Evolutionary conservation across 2,329 filamentous ascomycete species (phyloP).

Genomic region (Curvularia eragrostidis): DNA sequence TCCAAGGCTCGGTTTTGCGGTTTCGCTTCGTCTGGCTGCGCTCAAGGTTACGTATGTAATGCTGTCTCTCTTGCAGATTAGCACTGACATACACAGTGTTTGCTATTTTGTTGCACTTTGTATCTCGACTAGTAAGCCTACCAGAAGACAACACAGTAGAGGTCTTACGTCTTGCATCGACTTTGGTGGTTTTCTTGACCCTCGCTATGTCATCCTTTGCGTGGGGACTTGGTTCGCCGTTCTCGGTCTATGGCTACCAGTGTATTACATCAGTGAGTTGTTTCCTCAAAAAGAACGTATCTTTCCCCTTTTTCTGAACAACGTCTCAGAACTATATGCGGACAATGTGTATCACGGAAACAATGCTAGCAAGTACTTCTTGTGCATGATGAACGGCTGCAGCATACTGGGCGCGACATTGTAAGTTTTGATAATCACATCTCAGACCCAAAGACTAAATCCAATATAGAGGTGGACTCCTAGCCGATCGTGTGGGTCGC

Average conservation of each 20-base stretch:
- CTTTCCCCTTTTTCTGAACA: conserved; percentile 48
- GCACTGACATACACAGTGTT: conserved; percentile 49
- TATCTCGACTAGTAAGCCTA: conserved; percentile 39
- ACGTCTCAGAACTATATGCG: conserved; percentile 64
- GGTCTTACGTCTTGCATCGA: conserved; percentile 42
- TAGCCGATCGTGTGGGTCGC: conserved; percentile 62
- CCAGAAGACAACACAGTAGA: conserved; percentile 19
- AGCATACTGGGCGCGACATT: conserved; percentile 63
- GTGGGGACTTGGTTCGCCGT: conserved; percentile 37
- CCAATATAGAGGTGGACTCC: conserved; percentile 50
- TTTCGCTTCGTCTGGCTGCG: conserved; percentile 67
- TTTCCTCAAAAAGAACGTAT: too few relatives aligned
- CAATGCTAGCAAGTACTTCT: conserved; percentile 54
- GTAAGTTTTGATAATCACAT: conserved; percentile 44
- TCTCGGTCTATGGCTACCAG: conserved; percentile 42
- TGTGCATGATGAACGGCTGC: conserved; percentile 56
- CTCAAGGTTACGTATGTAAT: conserved; percentile 53
- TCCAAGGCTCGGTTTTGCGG: conserved; percentile 64
- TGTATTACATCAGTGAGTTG: conserved; percentile 49
- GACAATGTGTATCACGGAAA: conserved; percentile 59
- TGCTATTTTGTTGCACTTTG: conserved; percentile 52
- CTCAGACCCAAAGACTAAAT: neutral
- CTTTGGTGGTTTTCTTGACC: conserved; percentile 42
- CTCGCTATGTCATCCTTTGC: conserved; percentile 41
- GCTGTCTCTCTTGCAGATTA: fast-evolving